Evolutionary conservation across 345 rosid genomes (phyloP), one percentile per base, ranked within the genome.

Genomic region (Eucalyptus decipiens): DNA sequence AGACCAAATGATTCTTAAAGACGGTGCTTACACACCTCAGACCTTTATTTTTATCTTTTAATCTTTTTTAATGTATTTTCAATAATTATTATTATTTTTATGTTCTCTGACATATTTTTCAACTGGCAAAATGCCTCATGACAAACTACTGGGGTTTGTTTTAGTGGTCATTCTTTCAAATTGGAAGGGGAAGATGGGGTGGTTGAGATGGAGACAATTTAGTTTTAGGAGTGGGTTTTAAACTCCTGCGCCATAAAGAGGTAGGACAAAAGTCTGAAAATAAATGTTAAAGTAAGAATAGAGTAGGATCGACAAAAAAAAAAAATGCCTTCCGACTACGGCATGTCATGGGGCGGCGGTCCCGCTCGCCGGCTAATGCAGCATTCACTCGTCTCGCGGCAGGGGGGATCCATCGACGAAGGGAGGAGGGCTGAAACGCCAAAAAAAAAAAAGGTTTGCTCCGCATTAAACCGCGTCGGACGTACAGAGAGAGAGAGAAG

Each of bases 181-280:
- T 48, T 48, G 0, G 6, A 49, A 49, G 17, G 16, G 1, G 2
- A 2, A 47, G 0, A 0, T 49, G 17, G 17, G 0, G 17, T 49
- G 17, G 1, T 49, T 49, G 17, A 2, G 17, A 2, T 49, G 2
- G 0, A 49, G 3, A 49, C 17, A 3, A 49, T 49, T 49, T 49
- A 49, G 17, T 14, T 49, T 49, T 0, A 13, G 6, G 2, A 5
- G 15, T 48, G 50, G 5, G 2, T 48, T 48, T 48, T n/a, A n/a
- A n/a, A n/a, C n/a, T n/a, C n/a, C n/a, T n/a, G n/a, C n/a, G n/a
- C n/a, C n/a, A n/a, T n/a, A n/a, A 40, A 40, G 2, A 8, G 10
- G 3, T 49, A 49, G 1, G 7, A 1, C 1, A 49, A 49, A 49
- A 49, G 7, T 15, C 1, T 49, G 15, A 48, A 0, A 48, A 12